These are phyloP conservation scores for Chernovozyma sophiae-reginae DNA, from an alignment of 1,139 yeast genomes.

Conservation along the genomic window DNA sequence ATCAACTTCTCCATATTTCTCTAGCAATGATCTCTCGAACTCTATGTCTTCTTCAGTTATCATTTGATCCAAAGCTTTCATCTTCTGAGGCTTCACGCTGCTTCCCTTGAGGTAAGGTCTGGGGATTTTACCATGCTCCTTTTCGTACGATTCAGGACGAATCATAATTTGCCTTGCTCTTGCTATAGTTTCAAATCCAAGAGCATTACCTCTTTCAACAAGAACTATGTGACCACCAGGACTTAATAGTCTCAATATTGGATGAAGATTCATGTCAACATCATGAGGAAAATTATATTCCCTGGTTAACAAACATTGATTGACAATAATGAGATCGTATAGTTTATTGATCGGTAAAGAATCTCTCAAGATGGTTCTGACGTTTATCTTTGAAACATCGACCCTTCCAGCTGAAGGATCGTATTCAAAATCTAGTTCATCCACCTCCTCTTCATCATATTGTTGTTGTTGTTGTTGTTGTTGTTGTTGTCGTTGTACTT, in stretches of 20 bases:
- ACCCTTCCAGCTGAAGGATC: constrained; percentile 51
- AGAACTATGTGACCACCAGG: constrained; percentile 79
- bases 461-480: constrained; percentile 8
- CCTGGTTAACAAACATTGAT: constrained; percentile 68
- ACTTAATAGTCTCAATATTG: constrained; percentile 54
- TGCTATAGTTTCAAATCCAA: constrained; percentile 85
- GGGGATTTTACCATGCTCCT: constrained; percentile 63
- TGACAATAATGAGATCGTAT: constrained; percentile 83
- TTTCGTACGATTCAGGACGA: constrained; percentile 66
- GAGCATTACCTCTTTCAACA: constrained; percentile 84
- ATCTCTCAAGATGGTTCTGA: constrained; percentile 51
- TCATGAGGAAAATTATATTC: constrained; percentile 63
- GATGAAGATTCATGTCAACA: constrained; percentile 66
- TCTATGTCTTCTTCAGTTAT: constrained; percentile 31
- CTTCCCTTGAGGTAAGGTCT: constrained; percentile 64
- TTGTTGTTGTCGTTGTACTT: constrained; percentile 6
- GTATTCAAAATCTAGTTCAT: constrained; percentile 15
- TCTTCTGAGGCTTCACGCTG: constrained; percentile 35
- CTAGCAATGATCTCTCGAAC: constrained; percentile 28
- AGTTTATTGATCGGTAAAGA: constrained; percentile 43
- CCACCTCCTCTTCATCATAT: constrained; percentile 16
- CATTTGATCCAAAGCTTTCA: constrained; percentile 34
- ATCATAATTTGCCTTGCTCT: constrained; percentile 86
- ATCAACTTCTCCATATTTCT: constrained; percentile 37
- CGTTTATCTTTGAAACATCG: constrained; percentile 49